phyloP scores from a whole-genome alignment of 345 rosid species.

The Lepidium sativum region DNA sequence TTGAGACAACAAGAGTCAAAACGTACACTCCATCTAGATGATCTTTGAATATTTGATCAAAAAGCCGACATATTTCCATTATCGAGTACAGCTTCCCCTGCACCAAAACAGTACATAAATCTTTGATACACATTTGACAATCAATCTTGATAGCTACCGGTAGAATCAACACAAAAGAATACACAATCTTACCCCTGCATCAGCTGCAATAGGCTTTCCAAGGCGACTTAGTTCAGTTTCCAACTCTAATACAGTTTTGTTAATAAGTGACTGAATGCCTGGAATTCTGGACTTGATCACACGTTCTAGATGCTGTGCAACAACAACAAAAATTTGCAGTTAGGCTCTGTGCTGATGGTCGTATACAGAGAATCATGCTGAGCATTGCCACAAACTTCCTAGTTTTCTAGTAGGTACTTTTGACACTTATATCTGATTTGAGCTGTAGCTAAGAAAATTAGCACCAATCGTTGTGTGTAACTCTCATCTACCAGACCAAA shows the following conservation, averaged over 20 bases:
- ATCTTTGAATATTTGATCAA: constrained; percentile 88
- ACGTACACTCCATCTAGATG: constrained; percentile 95
- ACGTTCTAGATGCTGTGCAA: constrained; percentile 85
- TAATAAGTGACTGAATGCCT: constrained; percentile 90
- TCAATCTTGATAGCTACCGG: not conserved
- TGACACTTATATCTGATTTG: not conserved
- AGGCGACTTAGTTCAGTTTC: constrained; percentile 89
- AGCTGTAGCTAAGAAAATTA: not conserved
- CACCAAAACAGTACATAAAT: constrained; percentile 21
- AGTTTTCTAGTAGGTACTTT: not conserved
- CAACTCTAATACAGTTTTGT: constrained; percentile 74
- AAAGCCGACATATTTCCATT: constrained; percentile 97
- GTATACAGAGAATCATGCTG: not conserved
- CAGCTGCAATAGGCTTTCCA: constrained; percentile 97
- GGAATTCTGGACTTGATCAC: constrained; percentile 97
- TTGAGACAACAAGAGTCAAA: not conserved
- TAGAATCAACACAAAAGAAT: constrained; percentile 6
- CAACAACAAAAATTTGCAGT: not conserved
- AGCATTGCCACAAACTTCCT: constrained; percentile 1
- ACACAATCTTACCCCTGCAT: constrained; percentile 76
- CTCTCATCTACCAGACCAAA: not conserved
- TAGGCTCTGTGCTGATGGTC: constrained; percentile 1
- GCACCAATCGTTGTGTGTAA: constrained; percentile 6
- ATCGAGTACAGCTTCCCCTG: constrained; percentile 95
- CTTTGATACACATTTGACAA: too few species aligned